Base-by-base conservation (phyloP, 495 filamentous ascomycete genomes). In the Hyaloscypha variabilis region DNA sequence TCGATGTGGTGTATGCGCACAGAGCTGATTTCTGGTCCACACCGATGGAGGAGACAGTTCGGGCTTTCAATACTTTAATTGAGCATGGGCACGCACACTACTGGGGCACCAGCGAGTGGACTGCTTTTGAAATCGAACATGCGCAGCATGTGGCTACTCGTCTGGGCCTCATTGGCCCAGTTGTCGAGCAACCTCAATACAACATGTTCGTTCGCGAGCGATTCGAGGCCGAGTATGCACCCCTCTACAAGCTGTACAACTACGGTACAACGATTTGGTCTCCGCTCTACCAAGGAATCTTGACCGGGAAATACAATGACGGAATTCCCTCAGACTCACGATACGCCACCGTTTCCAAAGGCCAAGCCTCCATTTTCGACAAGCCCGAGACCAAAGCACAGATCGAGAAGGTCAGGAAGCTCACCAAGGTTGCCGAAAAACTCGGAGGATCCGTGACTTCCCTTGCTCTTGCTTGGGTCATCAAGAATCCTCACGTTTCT, bases 241-340 rank as follows among this genome's bases (percentile, higher is more conserved):
- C 83, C 60, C 74, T 91, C 39, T 92, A 88, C 67, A 79, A 83
- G 53, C 84, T 77, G 79, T 85, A 72, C 84, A 88, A 19, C 78
- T 88, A 42, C 88, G 91, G 21, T 76, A 63, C 91, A 65, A 94
- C 91, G 13, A 85, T 85, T 30, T 95, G 86, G 76, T 87, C 82
- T 6, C 91, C 91, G 3, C 77, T 95, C 23, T 87, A 88, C 69
- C 82, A 81, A 28, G 91, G 91, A 2, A 69, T 94, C 29, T 76
- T 95, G 68, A 92, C 87, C 0, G 91, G 91, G 24, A 95, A 94
- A 77, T 95, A 95, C 78, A 92, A 93, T 75, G 82, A 91, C 34
- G 84, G 81, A 29, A 79, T 88, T 34, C 86, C 86, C 14, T 76
- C 82, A 58, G 83, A 80, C 64, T 85, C 83, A n/a, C 78, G 86